Evolutionary conservation across 2,329 filamentous ascomycete species (phyloP).

Genomic region (Monosporascus cannonballus): DNA sequence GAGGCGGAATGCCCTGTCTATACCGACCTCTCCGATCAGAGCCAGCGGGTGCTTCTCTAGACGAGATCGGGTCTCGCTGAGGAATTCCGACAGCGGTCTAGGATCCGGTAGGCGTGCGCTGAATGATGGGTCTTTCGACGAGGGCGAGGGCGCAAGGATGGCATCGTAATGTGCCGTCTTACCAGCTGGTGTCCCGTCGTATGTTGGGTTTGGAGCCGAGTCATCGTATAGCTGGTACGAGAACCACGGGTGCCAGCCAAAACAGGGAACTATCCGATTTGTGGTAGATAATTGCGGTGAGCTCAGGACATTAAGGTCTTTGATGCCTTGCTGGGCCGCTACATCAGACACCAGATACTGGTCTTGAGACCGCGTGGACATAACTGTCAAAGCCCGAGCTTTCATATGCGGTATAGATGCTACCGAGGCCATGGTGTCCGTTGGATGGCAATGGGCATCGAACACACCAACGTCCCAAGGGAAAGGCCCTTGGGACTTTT

Average conservation of each 20-base stretch:
- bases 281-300: slow-evolving; percentile 6
- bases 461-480: slow-evolving; percentile 68
- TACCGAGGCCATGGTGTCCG: slow-evolving; percentile 64
- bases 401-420: slow-evolving; percentile 57
- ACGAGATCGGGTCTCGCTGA: slow-evolving; percentile 48
- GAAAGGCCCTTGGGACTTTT: slow-evolving; percentile 32
- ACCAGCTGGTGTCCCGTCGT: slow-evolving; percentile 28
- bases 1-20: slow-evolving; percentile 73
- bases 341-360: slow-evolving; percentile 64
- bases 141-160: slow-evolving; percentile 53
- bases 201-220: slow-evolving; percentile 30
- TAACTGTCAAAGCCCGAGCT: slow-evolving; percentile 60
- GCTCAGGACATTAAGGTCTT: slow-evolving; percentile 16
- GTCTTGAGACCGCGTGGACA: slow-evolving; percentile 72
- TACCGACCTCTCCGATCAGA: slow-evolving; percentile 69
- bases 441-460: slow-evolving; percentile 81
- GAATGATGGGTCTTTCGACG: slow-evolving; percentile 36
- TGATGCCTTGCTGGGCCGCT: slow-evolving; percentile 48
- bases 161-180: slow-evolving; percentile 56
- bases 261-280: slow-evolving; percentile 59
- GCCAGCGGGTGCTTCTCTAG: slow-evolving; percentile 55
- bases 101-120: slow-evolving; percentile 52
- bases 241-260: slow-evolving; percentile 88
- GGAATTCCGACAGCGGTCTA: slow-evolving; percentile 49
- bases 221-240: slow-evolving; percentile 70